Percentiles rank a stretch among this genome's conserved stretches.
Conservation (phyloP, 768 basidiomycete genomes). For the Glaciozyma martinii region DNA sequence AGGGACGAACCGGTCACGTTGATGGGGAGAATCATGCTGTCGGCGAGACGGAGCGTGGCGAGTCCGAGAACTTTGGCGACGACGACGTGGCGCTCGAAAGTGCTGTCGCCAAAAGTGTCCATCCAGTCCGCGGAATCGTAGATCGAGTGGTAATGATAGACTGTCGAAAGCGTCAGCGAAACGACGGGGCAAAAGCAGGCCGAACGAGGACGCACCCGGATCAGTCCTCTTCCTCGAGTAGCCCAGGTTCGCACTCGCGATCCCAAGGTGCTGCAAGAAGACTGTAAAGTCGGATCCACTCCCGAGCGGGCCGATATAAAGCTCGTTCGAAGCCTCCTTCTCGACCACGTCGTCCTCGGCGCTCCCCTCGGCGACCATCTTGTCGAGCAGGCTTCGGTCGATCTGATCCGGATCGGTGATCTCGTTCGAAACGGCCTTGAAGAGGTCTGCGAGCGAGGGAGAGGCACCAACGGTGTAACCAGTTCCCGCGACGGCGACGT, state of each 20-base stretch:
- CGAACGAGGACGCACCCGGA: constrained; percentile 39
- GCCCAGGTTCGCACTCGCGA: constrained; percentile 42
- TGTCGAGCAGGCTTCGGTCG: background rate
- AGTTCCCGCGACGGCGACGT: constrained; percentile 43
- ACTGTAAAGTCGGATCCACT: constrained; percentile 62
- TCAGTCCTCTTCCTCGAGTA: constrained; percentile 39
- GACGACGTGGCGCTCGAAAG: constrained; percentile 54
- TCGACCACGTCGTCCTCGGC: constrained; percentile 25
- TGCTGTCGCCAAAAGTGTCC: constrained; percentile 64
- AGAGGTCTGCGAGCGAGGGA: constrained; percentile 70
- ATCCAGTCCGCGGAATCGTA: constrained; percentile 61
- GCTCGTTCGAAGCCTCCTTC: constrained; percentile 44
- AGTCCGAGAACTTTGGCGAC: constrained; percentile 32
- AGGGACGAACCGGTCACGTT: constrained; percentile 27
- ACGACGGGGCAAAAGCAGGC: constrained; percentile 35
- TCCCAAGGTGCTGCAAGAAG: constrained; percentile 71
- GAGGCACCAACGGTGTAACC: constrained; percentile 58
- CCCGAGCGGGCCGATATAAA: constrained; percentile 4
- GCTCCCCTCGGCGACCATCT: background rate
- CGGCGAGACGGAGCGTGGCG: constrained; percentile 23
- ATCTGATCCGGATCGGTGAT: constrained; percentile 61
- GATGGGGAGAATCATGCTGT: constrained; percentile 33
- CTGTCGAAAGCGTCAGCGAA: background rate
- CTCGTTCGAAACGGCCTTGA: constrained; percentile 58
- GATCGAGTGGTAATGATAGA: constrained; percentile 40